Percentiles rank a stretch among this genome's conserved stretches.
phyloP scores from a whole-genome alignment of 2,329 filamentous ascomycete genomes.

The Fusarium tricinctum region DNA sequence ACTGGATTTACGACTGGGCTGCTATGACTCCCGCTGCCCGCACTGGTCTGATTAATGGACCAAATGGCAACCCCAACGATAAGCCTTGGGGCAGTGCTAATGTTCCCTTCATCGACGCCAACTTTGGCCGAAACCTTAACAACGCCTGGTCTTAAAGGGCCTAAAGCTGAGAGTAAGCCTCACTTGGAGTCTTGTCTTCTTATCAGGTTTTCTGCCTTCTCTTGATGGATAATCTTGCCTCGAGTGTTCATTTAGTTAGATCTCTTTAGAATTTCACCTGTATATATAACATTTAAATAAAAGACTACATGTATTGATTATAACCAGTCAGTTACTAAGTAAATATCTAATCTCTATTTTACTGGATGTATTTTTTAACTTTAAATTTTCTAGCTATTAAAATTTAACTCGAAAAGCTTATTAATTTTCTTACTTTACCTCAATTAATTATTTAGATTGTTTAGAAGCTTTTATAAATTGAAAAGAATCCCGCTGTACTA shows the following conservation, averaged over 20 bases:
- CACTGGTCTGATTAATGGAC: conserved; percentile 54
- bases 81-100: conserved; percentile 59
- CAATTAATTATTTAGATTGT: too few relatives aligned
- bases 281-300: not conserved
- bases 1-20: conserved; percentile 61
- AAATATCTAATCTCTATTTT: too few relatives aligned
- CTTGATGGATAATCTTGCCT: not conserved
- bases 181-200: not conserved
- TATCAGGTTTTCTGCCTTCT: not conserved
- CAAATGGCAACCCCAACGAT: conserved; percentile 54
- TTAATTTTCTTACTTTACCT: too few relatives aligned
- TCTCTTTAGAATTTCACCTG: not conserved
- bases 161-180: not conserved
- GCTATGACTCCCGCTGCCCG: conserved; percentile 53
- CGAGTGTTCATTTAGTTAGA: not conserved
- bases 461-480: too few relatives aligned
- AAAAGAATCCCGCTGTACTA: too few relatives aligned
- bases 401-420: too few relatives aligned
- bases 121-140: conserved; percentile 43
- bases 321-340: too few relatives aligned
- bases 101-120: conserved; percentile 57
- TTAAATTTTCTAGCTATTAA: too few relatives aligned
- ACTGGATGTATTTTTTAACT: too few relatives aligned
- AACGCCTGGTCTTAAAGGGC: conserved; percentile 24
- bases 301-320: too few relatives aligned